Base-by-base conservation (phyloP, 208 protist species). In the Naegleria lovaniensis region DNA sequence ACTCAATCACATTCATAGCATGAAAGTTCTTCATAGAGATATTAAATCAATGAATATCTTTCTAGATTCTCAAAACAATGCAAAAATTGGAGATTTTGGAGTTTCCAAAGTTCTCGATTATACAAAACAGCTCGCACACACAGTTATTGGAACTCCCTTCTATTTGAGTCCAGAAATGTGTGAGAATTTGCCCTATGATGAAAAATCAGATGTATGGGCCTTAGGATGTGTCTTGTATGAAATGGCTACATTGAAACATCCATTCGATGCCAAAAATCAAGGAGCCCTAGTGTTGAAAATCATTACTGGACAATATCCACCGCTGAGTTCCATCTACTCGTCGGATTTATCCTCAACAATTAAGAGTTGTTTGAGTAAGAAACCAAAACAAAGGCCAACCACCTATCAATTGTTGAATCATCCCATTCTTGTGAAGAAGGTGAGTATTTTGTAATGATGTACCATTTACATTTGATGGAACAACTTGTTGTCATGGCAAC, bases 161-260 rank as follows among this genome's bases (percentile, higher is more conserved):
- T 99, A 99, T 93, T 97, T 99, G 93, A 97, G 95, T 15, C 97
- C 97, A 25, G 97, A 99, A 94, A 93, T 99, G 86, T 98, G 96
- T 94, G 94, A 97, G 92, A 97, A 95, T 94, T 95, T 96, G 93
- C 95, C 96, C 59, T 98, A 98, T 94, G 98, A 98, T 93, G 75
- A 93, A 87, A 93, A 93, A 48, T 58, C 92, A n/a, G 92, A 93
- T 91, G 90, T 93, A 33, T 93, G 92, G 92, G 22, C 92, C 5
- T 58, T 93, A 6, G 92, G 92, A 33, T 93, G 92, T 90, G 43
- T 93, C 11, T 33, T 93, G 22, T 94, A 94, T 89, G 96, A 98
- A 90, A 92, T 98, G 51, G 92, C 96, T 91, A 93, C 94, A 38
- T 92, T 93, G 79, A 88, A 95, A 88, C 90, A 93, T 6, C 93